phyloP scores from a whole-genome alignment of 129 eudicot genomes.

The Chrysanthemum seticuspe region DNA sequence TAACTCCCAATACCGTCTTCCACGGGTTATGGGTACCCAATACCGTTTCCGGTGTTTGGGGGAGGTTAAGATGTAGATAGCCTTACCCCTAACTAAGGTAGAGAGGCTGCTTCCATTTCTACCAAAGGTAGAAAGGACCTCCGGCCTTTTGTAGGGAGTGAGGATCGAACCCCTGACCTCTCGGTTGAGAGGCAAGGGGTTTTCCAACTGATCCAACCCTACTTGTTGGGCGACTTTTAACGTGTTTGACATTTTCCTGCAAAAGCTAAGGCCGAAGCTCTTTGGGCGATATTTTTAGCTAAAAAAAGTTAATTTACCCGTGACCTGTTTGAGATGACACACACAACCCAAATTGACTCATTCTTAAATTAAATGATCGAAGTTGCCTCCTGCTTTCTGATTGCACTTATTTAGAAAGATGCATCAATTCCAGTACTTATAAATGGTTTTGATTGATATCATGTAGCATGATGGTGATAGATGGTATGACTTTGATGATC shows the following conservation, averaged over 20 bases:
- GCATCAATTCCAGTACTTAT: neutral
- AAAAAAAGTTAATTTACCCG: neutral
- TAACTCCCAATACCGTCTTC: too few species aligned
- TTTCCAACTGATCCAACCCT: too few species aligned
- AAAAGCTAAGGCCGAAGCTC: too few species aligned
- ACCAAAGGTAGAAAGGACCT: too few species aligned
- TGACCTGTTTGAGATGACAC: neutral
- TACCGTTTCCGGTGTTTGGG: too few species aligned
- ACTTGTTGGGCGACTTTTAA: neutral
- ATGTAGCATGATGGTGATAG: constrained; percentile 82
- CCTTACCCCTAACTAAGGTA: too few species aligned
- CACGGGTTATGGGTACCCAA: too few species aligned
- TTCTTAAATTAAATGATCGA: neutral
- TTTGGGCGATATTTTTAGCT: neutral
- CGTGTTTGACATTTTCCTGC: neutral
- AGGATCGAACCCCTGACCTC: too few species aligned
- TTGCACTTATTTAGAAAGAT: neutral
- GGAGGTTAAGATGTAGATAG: too few species aligned
- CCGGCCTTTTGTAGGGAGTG: too few species aligned
- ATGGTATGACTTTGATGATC: constrained; percentile 92
- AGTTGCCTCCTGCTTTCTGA: neutral
- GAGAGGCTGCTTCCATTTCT: too few species aligned
- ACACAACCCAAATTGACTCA: neutral
- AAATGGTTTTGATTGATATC: constrained; percentile 12
- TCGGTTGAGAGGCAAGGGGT: too few species aligned